Percentiles rank a stretch among this genome's conserved stretches.
These are phyloP conservation scores for Colletotrichum zoysiae DNA, from an alignment of 2,329 filamentous ascomycete genomes.

Conservation along the genomic window DNA sequence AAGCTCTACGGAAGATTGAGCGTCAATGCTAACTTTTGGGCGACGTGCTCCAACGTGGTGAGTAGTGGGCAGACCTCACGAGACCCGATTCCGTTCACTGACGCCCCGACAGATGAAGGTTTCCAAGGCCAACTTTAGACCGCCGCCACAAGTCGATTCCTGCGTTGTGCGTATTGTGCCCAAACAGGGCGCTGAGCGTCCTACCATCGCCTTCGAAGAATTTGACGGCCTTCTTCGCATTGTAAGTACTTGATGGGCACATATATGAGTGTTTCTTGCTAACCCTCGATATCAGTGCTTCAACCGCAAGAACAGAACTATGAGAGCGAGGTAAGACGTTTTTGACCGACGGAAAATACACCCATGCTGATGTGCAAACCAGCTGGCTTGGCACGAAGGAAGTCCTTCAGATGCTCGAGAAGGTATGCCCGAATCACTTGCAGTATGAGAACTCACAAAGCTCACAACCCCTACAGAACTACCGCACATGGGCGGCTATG, in stretches of 20 bases:
- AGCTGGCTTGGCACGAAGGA: constrained; percentile 85
- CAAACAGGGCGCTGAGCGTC: constrained; percentile 80
- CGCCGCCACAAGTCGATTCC: constrained; percentile 91
- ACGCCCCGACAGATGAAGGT: constrained; percentile 41
- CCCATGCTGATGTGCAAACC: neutral
- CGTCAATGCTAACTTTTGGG: constrained; percentile 44
- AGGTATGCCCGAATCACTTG: constrained; percentile 43
- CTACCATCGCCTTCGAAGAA: constrained; percentile 92
- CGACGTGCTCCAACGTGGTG: constrained; percentile 42
- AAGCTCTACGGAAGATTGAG: constrained; percentile 56
- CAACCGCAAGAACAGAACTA: constrained; percentile 88
- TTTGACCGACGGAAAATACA: neutral
- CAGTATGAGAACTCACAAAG: neutral
- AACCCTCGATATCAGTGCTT: constrained; percentile 49
- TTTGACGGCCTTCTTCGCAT: constrained; percentile 92
- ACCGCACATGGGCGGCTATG: constrained; percentile 89
- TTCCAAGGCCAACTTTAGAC: constrained; percentile 81
- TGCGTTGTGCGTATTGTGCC: constrained; percentile 92
- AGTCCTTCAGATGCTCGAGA: constrained; percentile 83
- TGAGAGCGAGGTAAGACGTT: constrained; percentile 67
- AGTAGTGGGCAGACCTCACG: neutral
- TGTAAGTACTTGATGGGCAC: constrained; percentile 55
- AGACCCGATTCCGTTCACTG: neutral
- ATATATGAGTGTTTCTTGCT: neutral
- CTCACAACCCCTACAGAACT: constrained; percentile 68